Base-by-base conservation (phyloP, 768 basidiomycete species). In the Suillus spraguei region DNA sequence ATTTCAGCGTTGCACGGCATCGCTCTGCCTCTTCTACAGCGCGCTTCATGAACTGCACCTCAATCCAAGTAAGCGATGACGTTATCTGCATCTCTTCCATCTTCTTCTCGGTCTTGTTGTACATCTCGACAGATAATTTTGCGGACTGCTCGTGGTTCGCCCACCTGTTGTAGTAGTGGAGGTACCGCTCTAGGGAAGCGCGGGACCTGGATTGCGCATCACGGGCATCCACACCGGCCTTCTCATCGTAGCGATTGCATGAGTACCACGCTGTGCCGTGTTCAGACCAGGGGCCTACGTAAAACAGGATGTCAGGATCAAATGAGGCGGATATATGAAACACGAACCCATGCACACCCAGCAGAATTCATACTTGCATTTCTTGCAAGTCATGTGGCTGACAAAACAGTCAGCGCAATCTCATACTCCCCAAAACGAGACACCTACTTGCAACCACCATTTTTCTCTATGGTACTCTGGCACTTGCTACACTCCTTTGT, bases 321-420 rank as follows among this genome's bases (percentile, higher is more conserved):
- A 69, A 53, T 61, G 60, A 69, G 22, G 64, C 52, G 59, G 61
- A 32, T 64, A 28, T 68, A 22, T 60, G 54, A 59, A 17, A n/a
- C 36, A 63, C 74, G 50, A 71, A 85, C 92, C 97, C 95, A 98
- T 97, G 79, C 97, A 99, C 46, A 99, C 96, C 97, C 97, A 99
- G 75, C 97, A 99, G 76, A 98, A 99, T 80, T 94, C 94, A 68
- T 95, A 87, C 72, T 94, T 97, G 84, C 97, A 99, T 79, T 98
- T 99, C 84, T 97, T 97, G 83, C 97, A 99, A 22, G 97, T 99
- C 97, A 99, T 99, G 76, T 99, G 97, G 82, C 96, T 97, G 67
- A 10, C 46, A 63, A 28, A 22, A 33, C 24, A 36, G 60, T 72
- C 41, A 70, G 68, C 50, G 63, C 60, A 63, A 28, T 47, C 60